Conservation (phyloP, 2,329 filamentous ascomycete genomes). For the Colletotrichum lini region DNA sequence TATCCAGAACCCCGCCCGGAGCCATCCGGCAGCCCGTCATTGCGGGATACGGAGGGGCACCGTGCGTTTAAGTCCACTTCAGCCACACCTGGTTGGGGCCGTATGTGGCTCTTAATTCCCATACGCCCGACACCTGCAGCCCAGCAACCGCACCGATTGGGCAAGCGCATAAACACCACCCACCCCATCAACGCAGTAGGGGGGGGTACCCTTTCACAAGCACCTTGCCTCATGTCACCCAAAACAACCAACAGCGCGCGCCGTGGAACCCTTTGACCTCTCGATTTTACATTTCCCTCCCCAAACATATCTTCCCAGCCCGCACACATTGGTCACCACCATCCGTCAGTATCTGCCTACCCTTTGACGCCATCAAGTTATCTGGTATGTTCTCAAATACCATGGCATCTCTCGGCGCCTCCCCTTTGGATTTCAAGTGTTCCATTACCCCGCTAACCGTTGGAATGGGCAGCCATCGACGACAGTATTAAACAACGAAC, state of each 20-base stretch:
- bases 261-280: constrained; percentile 11
- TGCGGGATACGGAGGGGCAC: constrained; percentile 14
- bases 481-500: constrained; percentile 37
- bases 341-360: not conserved
- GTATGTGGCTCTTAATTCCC: constrained; percentile 16
- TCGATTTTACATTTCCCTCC: not conserved
- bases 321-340: not conserved
- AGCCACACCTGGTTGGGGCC: constrained; percentile 16
- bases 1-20: constrained; percentile 1
- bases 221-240: constrained; percentile 28
- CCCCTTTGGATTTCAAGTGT: constrained; percentile 27
- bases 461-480: constrained; percentile 52
- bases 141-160: constrained; percentile 42
- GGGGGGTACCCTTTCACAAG: constrained; percentile 32
- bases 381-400: constrained; percentile 22
- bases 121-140: constrained; percentile 29
- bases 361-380: constrained; percentile 19
- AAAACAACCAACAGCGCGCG: constrained; percentile 34
- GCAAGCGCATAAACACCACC: constrained; percentile 42
- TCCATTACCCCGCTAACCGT: constrained; percentile 58
- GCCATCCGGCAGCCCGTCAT: constrained; percentile 16
- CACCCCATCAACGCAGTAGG: constrained; percentile 20
- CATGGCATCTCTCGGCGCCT: constrained; percentile 7
- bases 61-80: not conserved
- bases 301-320: constrained; percentile 12